phyloP scores from a whole-genome alignment of 2,329 filamentous ascomycete genomes.

The Coleophoma cylindrospora region DNA sequence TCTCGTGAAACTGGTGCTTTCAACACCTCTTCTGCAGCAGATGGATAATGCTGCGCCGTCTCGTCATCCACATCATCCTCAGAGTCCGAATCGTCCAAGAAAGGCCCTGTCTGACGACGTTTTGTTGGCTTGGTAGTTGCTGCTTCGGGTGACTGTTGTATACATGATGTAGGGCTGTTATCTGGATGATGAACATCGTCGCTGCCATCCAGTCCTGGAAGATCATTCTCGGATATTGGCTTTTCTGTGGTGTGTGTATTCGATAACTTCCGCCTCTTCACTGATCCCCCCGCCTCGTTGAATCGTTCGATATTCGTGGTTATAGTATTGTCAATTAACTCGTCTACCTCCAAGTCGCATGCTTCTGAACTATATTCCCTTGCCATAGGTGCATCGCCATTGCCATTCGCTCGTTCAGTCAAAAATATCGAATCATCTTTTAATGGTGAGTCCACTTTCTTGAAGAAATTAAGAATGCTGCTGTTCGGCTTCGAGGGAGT shows the following conservation, averaged over 20 bases:
- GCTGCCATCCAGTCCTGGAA: background rate
- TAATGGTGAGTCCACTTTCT: conserved; percentile 50
- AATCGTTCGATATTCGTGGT: conserved; percentile 23
- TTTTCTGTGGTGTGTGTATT: background rate
- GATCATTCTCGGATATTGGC: background rate
- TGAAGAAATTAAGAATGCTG: conserved; percentile 72
- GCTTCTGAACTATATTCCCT: conserved; percentile 9
- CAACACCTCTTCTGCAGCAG: conserved; percentile 12
- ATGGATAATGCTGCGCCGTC: conserved; percentile 8
- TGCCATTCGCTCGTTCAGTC: conserved; percentile 24
- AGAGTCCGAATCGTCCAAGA: conserved; percentile 65
- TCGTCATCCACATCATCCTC: conserved; percentile 32
- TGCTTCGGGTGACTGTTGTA: conserved; percentile 12
- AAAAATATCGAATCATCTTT: conserved; percentile 55
- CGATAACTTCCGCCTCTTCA: conserved; percentile 38
- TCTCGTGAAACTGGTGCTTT: conserved; percentile 6
- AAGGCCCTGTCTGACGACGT: conserved; percentile 47
- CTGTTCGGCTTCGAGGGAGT: conserved; percentile 40
- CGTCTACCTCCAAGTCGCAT: conserved; percentile 14
- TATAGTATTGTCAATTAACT: conserved; percentile 17
- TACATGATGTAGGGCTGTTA: conserved; percentile 4
- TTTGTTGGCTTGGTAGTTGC: conserved; percentile 23
- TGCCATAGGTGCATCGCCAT: conserved; percentile 5
- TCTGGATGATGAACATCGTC: background rate
- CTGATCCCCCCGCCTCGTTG: conserved; percentile 31